phyloP scores from a whole-genome alignment of 345 rosid species.

The Populus ilicifolia region DNA sequence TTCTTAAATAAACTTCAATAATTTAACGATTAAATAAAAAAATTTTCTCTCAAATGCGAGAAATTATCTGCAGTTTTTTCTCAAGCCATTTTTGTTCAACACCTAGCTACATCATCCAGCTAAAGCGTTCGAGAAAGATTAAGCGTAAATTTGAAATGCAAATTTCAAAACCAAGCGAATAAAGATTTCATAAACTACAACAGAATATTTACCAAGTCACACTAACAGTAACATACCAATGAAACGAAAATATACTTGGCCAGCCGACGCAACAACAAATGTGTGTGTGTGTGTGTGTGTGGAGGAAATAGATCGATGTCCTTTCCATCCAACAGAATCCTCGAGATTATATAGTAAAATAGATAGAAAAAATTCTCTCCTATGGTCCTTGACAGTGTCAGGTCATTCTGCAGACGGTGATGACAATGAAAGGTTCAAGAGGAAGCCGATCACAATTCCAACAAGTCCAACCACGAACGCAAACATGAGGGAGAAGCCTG shows the following conservation, averaged over 20 bases:
- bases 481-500: slow-evolving; percentile 64
- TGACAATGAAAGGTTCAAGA: slow-evolving; percentile 61
- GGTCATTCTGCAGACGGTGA: slow-evolving; percentile 40
- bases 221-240: slow-evolving; percentile 19
- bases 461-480: slow-evolving; percentile 74
- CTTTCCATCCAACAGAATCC: slow-evolving; percentile 23
- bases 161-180: neutral
- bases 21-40: no score
- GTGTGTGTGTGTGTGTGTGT: no score
- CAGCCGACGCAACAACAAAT: slow-evolving; percentile 22
- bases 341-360: slow-evolving; percentile 28
- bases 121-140: neutral
- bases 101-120: no score
- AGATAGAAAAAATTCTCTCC: slow-evolving; percentile 5
- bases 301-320: slow-evolving; percentile 7
- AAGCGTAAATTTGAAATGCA: neutral
- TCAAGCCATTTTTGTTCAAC: no score
- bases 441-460: slow-evolving; percentile 72
- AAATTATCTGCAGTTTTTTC: no score
- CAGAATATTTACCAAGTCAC: neutral
- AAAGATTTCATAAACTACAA: neutral
- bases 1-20: no score
- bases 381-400: neutral
- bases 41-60: no score
- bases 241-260: slow-evolving; percentile 25